These are phyloP conservation scores for Kodamaea sp. DNA, from an alignment of 1,139 yeast species.

Conservation along the genomic window DNA sequence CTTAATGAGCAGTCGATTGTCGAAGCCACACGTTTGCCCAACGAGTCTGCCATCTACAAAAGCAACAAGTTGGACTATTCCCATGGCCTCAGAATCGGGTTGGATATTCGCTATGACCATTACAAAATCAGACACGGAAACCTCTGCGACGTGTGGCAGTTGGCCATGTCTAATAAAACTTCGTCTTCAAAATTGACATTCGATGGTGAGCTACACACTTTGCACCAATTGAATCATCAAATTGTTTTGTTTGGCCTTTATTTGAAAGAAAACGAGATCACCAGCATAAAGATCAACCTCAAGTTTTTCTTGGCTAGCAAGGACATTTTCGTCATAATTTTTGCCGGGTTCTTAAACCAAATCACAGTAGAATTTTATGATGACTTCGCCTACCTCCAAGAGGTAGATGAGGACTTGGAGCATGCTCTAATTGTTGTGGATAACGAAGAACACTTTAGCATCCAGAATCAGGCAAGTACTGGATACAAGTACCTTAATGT, in stretches of 20 bases:
- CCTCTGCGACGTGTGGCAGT: constrained; percentile 64
- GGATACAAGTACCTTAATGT: constrained; percentile 4
- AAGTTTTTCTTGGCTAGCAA: constrained; percentile 18
- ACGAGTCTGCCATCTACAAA: constrained; percentile 67
- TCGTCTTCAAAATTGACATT: constrained; percentile 17
- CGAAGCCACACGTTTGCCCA: constrained; percentile 53
- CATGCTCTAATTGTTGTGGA: constrained; percentile 9
- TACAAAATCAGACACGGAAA: constrained; percentile 71
- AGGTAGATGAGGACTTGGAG: constrained; percentile 8
- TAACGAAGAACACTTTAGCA: constrained; percentile 8
- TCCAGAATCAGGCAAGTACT: constrained; percentile 5
- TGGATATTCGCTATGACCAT: constrained; percentile 58
- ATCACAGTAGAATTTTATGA: constrained; percentile 27
- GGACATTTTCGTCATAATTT: constrained; percentile 24
- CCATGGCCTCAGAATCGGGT: constrained; percentile 57
- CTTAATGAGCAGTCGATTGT: constrained; percentile 58
- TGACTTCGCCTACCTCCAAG: constrained; percentile 10
- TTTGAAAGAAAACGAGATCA: constrained; percentile 15
- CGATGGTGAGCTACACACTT: constrained; percentile 17
- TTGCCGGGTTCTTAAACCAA: constrained; percentile 33
- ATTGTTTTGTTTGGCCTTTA: constrained; percentile 19
- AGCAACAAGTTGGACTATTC: constrained; percentile 65
- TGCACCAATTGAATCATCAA: constrained; percentile 27
- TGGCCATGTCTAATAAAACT: constrained; percentile 25
- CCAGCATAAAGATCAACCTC: constrained; percentile 20